Evolutionary conservation across 2,329 filamentous ascomycete genomes (phyloP).

Genomic region (Sporothrix mexicana): DNA sequence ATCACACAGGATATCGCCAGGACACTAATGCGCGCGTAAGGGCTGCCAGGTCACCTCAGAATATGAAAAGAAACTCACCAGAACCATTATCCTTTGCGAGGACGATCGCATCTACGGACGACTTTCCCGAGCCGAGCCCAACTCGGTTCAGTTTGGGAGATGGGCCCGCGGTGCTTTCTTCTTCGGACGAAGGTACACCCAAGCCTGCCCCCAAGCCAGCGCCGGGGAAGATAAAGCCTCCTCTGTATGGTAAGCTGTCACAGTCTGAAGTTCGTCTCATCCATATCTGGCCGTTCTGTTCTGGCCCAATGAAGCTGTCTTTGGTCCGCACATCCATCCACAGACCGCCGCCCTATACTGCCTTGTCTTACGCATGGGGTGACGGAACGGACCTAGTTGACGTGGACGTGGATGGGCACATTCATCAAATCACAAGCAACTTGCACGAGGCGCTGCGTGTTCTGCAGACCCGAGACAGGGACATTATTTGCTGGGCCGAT

Average conservation of each 20-base stretch:
- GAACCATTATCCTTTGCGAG: no score
- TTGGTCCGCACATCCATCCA: neutral
- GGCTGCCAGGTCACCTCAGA: no score
- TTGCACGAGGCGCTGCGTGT: neutral
- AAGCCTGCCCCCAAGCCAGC: neutral
- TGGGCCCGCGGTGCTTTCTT: neutral
- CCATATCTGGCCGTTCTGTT: neutral
- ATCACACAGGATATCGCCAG: no score
- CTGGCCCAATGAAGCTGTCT: neutral
- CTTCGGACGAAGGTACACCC: neutral
- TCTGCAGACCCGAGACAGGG: neutral
- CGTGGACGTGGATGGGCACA: neutral
- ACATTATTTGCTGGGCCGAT: conserved; percentile 26
- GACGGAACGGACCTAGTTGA: neutral
- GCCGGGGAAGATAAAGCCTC: neutral
- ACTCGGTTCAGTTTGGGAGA: no score
- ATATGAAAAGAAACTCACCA: no score
- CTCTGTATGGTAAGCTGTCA: neutral
- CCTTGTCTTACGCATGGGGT: conserved; percentile 25
- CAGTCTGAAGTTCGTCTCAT: neutral
- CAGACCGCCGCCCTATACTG: neutral
- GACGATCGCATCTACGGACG: no score
- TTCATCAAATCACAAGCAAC: neutral
- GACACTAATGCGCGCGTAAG: no score
- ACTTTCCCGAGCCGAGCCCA: no score